Base-by-base conservation (phyloP, 2,329 filamentous ascomycete species). In the Monosporascus sp. region DNA sequence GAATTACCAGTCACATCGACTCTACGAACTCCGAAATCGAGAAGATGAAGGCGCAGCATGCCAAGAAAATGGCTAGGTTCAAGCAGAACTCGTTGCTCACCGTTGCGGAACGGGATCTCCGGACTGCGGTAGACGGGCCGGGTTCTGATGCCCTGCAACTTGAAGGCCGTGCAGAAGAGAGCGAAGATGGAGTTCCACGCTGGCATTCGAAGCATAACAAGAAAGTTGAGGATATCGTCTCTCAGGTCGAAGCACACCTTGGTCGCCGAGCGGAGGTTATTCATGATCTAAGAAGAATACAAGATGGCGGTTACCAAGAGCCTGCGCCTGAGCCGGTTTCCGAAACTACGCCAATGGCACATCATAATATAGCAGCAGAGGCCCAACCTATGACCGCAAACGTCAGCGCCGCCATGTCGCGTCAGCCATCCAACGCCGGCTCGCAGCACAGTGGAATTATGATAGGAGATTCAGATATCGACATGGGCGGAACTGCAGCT, bases 21-120 rank as follows among this genome's bases (percentile, higher is more conserved):
- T 82, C 88, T 27, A 88, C 89, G 49, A 83, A 89, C 55, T 83
- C 83, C 1, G 92, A 97, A 63, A 90, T 97, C 51, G 88, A 92
- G 61, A 85, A 83, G 60, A 85, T 97, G 81, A 90, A 90, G 70
- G 82, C 81, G 36, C 83, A 87, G 27, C 93, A 99, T 68, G 85
- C 83, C 3, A 84, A 83, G 63, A 81, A 85, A 53, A 81, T 97
- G 73, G 83, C 84, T 24, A 86, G 85, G 58, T 81, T 96, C 61
- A 86, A 86, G 68, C 81, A 83, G 51, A 85, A 83, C 51, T 86
- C 87, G 7, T 71, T 84, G 0, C 77, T 96, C 48, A 85, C 84
- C 61, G 77, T 82, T 52, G 88, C 90, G 1, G 93, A 97, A 70
- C 82, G 86, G 61, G 83, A 89, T 54, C 75, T 97, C 51, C 83